Conservation (phyloP, 2,329 filamentous ascomycete species). For the Aureobasidium sp. region DNA sequence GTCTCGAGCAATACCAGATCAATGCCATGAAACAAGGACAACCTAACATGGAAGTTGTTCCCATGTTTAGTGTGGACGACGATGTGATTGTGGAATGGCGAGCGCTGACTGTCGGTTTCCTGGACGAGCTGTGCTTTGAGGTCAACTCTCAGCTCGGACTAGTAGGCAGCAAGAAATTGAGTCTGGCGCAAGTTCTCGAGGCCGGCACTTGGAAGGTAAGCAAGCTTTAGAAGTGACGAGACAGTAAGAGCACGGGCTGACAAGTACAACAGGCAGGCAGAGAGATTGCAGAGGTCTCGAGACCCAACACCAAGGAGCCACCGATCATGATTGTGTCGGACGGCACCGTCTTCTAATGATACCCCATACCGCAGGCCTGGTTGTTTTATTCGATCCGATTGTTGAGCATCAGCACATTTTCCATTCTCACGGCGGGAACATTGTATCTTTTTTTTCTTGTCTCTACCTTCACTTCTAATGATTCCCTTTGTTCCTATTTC, state of each 20-base stretch:
- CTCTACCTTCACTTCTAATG: conserved; percentile 5
- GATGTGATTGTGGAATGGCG: conserved; percentile 76
- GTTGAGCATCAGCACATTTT: neutral
- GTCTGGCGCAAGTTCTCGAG: conserved; percentile 80
- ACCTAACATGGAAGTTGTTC: conserved; percentile 64
- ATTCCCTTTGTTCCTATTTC: neutral
- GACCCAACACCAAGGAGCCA: conserved; percentile 92
- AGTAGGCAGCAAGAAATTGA: conserved; percentile 60
- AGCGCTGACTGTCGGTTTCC: conserved; percentile 63
- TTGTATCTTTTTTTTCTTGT: neutral
- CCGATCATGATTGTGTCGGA: conserved; percentile 95
- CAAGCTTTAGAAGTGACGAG: conserved; percentile 1
- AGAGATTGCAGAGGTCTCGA: conserved; percentile 89
- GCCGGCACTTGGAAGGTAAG: conserved; percentile 96
- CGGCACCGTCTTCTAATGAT: conserved; percentile 79
- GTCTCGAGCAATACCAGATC: conserved; percentile 58
- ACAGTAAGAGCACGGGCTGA: conserved; percentile 18
- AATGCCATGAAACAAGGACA: conserved; percentile 65
- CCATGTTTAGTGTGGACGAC: conserved; percentile 63
- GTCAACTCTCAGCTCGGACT: conserved; percentile 62
- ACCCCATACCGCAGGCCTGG: conserved; percentile 21
- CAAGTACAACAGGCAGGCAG: conserved; percentile 61
- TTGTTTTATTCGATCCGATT: conserved; percentile 6
- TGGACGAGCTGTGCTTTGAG: conserved; percentile 61
- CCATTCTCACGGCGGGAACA: conserved; percentile 1